Percentiles rank a stretch among this genome's conserved stretches.
These are phyloP conservation scores for Vanderwaltozyma verrucispora DNA, from an alignment of 805 yeast genomes.

Conservation along the genomic window DNA sequence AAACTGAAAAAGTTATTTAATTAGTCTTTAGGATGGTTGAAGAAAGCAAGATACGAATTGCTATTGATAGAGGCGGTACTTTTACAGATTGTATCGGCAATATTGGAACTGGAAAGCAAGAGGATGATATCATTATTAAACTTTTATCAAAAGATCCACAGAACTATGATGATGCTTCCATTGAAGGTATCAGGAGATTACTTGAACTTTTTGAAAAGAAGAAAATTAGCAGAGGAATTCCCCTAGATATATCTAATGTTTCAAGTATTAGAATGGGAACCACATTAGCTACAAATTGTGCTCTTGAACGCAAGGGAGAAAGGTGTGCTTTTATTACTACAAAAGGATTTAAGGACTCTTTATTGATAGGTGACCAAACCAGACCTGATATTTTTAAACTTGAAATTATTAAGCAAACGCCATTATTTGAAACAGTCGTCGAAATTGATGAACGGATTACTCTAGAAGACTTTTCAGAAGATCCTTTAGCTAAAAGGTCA, in stretches of 20 bases:
- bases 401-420: slow-evolving; percentile 59
- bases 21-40: no score
- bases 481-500: slow-evolving; percentile 35
- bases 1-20: no score
- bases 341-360: slow-evolving; percentile 76
- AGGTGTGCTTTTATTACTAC: slow-evolving; percentile 78
- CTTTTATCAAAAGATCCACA: slow-evolving; percentile 80
- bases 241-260: slow-evolving; percentile 52
- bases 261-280: slow-evolving; percentile 81
- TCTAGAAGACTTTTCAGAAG: slow-evolving; percentile 68
- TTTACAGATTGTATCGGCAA: slow-evolving; percentile 67
- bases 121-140: slow-evolving; percentile 61
- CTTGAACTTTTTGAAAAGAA: slow-evolving; percentile 49
- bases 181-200: slow-evolving; percentile 80
- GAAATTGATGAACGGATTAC: slow-evolving; percentile 91
- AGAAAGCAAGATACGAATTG: slow-evolving; percentile 23
- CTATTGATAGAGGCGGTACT: slow-evolving; percentile 74
- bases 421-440: slow-evolving; percentile 61
- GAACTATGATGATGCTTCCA: slow-evolving; percentile 83
- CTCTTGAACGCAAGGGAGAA: slow-evolving; percentile 87
- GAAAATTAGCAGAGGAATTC: slow-evolving; percentile 47
- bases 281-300: slow-evolving; percentile 92
- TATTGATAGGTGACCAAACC: slow-evolving; percentile 82
- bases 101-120: slow-evolving; percentile 36
- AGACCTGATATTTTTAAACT: slow-evolving; percentile 85